phyloP scores from a whole-genome alignment of 2,329 filamentous ascomycete species.

The Calonectria honghensis region DNA sequence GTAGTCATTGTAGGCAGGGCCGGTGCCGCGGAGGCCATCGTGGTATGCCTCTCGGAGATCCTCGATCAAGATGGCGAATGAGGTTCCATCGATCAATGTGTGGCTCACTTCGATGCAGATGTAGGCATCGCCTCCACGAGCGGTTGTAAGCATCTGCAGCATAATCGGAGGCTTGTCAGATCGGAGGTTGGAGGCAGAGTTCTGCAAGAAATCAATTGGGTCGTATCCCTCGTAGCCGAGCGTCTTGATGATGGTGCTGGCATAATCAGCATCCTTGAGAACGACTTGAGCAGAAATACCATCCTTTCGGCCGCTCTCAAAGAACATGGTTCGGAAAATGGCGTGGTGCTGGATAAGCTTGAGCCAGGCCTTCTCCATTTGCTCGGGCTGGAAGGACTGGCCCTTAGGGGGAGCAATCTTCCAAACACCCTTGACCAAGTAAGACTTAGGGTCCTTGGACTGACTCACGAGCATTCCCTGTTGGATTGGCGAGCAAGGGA shows the following conservation, averaged over 20 bases:
- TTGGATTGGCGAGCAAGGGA: conserved; percentile 45
- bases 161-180: conserved; percentile 11
- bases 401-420: not conserved
- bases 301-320: conserved; percentile 1
- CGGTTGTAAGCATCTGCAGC: conserved; percentile 8
- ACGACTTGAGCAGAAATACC: conserved; percentile 14
- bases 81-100: conserved; percentile 57
- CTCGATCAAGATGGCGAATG: conserved; percentile 54
- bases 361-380: conserved; percentile 40
- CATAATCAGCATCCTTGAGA: conserved; percentile 5
- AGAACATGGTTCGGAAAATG: conserved; percentile 38
- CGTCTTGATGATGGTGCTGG: conserved; percentile 15
- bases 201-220: conserved; percentile 13
- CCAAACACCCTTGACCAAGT: conserved; percentile 28
- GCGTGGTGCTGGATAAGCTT: conserved; percentile 37
- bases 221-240: conserved; percentile 2
- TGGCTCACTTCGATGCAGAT: conserved; percentile 59
- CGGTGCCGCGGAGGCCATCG: conserved; percentile 18
- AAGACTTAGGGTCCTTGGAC: conserved; percentile 32
- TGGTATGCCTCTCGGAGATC: conserved; percentile 56
- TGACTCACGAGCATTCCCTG: conserved; percentile 42
- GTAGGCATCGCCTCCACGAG: conserved; percentile 32
- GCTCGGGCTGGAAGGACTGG: conserved; percentile 14
- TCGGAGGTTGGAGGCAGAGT: conserved; percentile 8
- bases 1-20: conserved; percentile 1